Evolutionary conservation across 148 eudicot species (phyloP), one percentile per base, ranked within the genome.

Genomic region (Simmondsia chinensis): DNA sequence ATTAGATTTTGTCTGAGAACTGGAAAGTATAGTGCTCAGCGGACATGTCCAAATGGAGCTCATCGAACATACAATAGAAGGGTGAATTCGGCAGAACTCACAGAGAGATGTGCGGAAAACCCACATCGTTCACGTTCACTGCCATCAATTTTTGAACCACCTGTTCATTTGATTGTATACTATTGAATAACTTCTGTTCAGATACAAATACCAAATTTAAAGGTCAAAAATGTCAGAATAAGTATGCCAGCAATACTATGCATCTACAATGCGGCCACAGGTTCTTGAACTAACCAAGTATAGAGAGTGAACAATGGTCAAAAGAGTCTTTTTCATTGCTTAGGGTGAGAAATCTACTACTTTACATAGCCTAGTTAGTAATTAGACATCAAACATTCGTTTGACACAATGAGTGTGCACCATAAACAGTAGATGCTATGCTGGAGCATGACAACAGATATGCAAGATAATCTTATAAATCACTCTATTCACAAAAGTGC

Each of bases 101-200:
- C 99, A 91, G 11, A 59, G 41, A 94, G 95, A 72, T 82, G 95
- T 41, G 95, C 95, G 58, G 68, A 61, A 52, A 85, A 91, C 57
- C 95, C 99, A 68, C 99, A 87, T 79, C 97, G 65, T 63, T 91
- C 95, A 70, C 80, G 74, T 70, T 76, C 79, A 50, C 64, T 71
- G 9, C 99, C 94, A 61, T 91, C 99, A 50, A 82, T 86, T 65
- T 71, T 89, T 19, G 80, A 73, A 59, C 77, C 81, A 55, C 95
- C 89, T 91, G 95, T 59, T 66, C 81, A 42, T 50, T 82, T 40
- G 82, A 66, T 39, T 91, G 95, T 38, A 69, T 63, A 63, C 77
- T 79, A 32, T 68, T 79, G 56, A 82, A 91, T 19, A 91, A 60
- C 76, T 91, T 91, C 64, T 85, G 97, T 52, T 91, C 95, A 63